phyloP scores from a whole-genome alignment of 2,329 filamentous ascomycete genomes.

The Microdochium paspali region DNA sequence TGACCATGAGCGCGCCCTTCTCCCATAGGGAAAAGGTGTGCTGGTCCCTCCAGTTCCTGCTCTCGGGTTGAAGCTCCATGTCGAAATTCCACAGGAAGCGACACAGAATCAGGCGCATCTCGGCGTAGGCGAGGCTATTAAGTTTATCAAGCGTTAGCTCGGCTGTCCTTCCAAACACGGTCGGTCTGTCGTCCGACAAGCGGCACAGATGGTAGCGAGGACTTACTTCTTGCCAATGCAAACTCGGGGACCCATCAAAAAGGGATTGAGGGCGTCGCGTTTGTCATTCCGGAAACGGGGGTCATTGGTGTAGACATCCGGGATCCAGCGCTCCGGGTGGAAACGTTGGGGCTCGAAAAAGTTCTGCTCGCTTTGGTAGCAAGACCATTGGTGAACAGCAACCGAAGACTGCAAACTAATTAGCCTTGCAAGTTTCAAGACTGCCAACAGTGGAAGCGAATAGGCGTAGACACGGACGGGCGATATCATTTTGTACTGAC shows the following conservation, averaged over 20 bases:
- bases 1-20: conserved; percentile 24
- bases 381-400: conserved; percentile 3
- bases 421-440: too few relatives aligned
- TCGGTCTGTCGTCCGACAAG: neutral
- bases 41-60: conserved; percentile 27
- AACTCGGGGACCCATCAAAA: conserved; percentile 36
- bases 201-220: neutral
- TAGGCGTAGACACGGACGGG: too few relatives aligned
- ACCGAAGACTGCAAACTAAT: conserved; percentile 2
- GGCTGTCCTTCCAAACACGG: neutral
- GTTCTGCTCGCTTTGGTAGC: conserved; percentile 1
- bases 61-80: conserved; percentile 26
- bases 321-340: conserved; percentile 4
- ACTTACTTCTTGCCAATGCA: conserved; percentile 40
- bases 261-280: conserved; percentile 33
- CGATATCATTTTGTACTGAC: neutral
- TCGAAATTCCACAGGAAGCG: conserved; percentile 40
- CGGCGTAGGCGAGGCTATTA: conserved; percentile 34
- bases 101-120: conserved; percentile 39
- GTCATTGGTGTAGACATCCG: conserved; percentile 9
- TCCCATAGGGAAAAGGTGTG: conserved; percentile 29
- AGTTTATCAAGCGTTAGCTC: neutral
- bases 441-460: too few relatives aligned
- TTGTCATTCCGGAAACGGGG: conserved; percentile 29
- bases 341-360: conserved; percentile 3